These are phyloP conservation scores for Lodderomyces margitis DNA, from an alignment of 1,139 yeast species.

Conservation along the genomic window DNA sequence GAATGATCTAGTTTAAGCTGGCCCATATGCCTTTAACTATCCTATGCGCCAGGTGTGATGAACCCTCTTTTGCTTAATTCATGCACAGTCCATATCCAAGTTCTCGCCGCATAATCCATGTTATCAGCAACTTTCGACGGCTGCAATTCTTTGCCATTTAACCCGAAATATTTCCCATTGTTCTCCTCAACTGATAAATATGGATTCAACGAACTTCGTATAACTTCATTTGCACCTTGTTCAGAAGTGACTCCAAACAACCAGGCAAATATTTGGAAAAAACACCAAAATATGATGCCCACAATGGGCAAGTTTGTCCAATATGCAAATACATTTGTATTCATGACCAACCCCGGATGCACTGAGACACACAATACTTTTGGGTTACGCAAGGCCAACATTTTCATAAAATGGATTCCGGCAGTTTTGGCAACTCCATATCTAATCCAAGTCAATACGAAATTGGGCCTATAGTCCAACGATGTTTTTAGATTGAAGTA, in stretches of 20 bases:
- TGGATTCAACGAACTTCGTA: slow-evolving; percentile 63
- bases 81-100: slow-evolving; percentile 83
- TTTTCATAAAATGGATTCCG: slow-evolving; percentile 70
- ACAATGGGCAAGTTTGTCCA: slow-evolving; percentile 77
- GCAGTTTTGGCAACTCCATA: slow-evolving; percentile 81
- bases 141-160: slow-evolving; percentile 53
- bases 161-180: slow-evolving; percentile 66
- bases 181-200: slow-evolving; percentile 49
- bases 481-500: slow-evolving; percentile 38
- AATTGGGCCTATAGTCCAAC: slow-evolving; percentile 55
- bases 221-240: slow-evolving; percentile 66
- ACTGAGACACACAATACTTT: slow-evolving; percentile 63
- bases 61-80: slow-evolving; percentile 53
- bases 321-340: slow-evolving; percentile 69
- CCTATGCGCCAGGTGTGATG: slow-evolving; percentile 17
- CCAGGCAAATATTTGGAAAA: slow-evolving; percentile 65
- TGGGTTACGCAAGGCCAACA: slow-evolving; percentile 67
- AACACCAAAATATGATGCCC: slow-evolving; percentile 68
- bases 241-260: slow-evolving; percentile 71
- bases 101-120: slow-evolving; percentile 61
- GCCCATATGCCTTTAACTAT: neutral
- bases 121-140: slow-evolving; percentile 62
- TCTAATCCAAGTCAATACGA: slow-evolving; percentile 73
- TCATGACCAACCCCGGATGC: slow-evolving; percentile 86
- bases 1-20: no score